A percentile compares a stretch with the other conserved stretches of the same genome.
Evolutionary conservation across 176 grass and related monocot genomes (phyloP).

Genomic region (Raddia distichophylla): DNA sequence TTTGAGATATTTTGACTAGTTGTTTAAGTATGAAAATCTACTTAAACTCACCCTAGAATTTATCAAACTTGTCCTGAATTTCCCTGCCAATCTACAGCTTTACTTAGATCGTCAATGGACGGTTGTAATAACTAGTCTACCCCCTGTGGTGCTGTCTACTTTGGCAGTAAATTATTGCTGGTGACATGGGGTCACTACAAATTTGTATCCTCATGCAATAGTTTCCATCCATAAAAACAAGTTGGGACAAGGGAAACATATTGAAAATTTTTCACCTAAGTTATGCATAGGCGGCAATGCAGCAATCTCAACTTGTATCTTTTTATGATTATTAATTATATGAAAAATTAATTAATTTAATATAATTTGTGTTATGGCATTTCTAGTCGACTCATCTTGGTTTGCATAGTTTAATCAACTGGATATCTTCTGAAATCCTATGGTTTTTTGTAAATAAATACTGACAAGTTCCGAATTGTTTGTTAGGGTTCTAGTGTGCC

Average conservation of each 20-base stretch:
- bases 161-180: not conserved
- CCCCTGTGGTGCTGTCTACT: not conserved
- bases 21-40: slow-evolving; percentile 22
- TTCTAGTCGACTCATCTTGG: slow-evolving; percentile 12
- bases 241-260: not conserved
- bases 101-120: slow-evolving; percentile 2
- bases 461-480: slow-evolving; percentile 24
- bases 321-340: not conserved
- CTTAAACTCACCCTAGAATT: not conserved
- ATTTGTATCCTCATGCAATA: not conserved
- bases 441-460: not conserved
- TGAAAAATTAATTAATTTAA: not conserved
- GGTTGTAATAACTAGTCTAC: not conserved
- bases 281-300: not conserved
- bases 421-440: not conserved
- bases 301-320: not conserved
- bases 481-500: slow-evolving; percentile 93
- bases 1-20: slow-evolving; percentile 23
- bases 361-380: not conserved
- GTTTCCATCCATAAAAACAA: not conserved
- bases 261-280: slow-evolving; percentile 7
- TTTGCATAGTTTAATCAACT: slow-evolving; percentile 5
- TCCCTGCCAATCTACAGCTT: not conserved
- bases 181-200: not conserved
- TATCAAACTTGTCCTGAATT: slow-evolving; percentile 12